Base-by-base conservation (phyloP, 202 grass and related monocot genomes). In the Dendrocalamus latiflorus region DNA sequence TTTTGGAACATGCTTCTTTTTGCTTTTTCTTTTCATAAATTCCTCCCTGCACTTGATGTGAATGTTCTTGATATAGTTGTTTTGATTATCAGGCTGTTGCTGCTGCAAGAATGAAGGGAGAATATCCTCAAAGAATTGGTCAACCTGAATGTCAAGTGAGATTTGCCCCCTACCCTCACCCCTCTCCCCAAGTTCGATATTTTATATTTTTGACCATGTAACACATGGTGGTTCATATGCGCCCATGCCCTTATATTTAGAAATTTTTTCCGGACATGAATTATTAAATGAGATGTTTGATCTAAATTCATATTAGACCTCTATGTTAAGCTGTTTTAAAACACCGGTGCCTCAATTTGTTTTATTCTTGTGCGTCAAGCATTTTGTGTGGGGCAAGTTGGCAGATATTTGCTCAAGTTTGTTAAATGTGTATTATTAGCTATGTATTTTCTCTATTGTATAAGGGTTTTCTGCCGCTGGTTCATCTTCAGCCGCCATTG, bases 111-210 rank as follows among this genome's bases (percentile, higher is more conserved):
- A 91, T 97, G 77, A 97, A 97, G 78, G 94, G 91, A 75, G 94
- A 90, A 83, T 97, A 90, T 83, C 94, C 94, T 63, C 90, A 97
- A 90, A 93, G 91, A 75, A 80, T 41, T 82, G 94, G 94, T 22
- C 94, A 97, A 91, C 87, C 91, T 65, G 94, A 97, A 87, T 97
- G 94, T 78, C 91, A 93, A 90, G 91, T 97, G 76, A 93, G 75
- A 60, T 70, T 79, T 76, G 49, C 21, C 38, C 39, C 39, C 0
- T 2, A 1, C 8, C 20, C 54, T 1, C 8, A 2, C 18, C 18
- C 51, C 51, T 6, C 37, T 17, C 6, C 1, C 42, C 2, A n/a
- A 50, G 9, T 65, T 57, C 72, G 20, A n/a, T n/a, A n/a, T n/a
- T n/a, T n/a, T n/a, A 63, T 76, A 60, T 22, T 43, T 49, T 85